These are phyloP conservation scores for Starmerella floricola DNA, from an alignment of 805 yeast species.

Conservation along the genomic window DNA sequence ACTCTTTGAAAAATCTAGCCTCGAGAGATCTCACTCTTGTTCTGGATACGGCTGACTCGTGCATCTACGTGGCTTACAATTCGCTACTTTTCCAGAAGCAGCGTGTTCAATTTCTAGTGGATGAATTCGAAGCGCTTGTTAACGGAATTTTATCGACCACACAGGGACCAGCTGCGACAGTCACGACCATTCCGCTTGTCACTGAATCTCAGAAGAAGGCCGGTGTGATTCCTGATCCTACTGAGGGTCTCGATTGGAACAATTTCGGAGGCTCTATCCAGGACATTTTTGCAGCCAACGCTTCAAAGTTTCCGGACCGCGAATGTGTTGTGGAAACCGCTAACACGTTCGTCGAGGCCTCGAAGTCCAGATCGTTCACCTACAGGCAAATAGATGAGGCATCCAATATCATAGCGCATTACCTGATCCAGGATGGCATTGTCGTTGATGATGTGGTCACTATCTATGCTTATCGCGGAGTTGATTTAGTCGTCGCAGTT, in stretches of 20 bases:
- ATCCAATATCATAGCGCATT: constrained; percentile 85
- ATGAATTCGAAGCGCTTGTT: constrained; percentile 40
- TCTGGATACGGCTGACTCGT: constrained; percentile 38
- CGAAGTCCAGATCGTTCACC: constrained; percentile 58
- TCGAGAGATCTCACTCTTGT: constrained; percentile 34
- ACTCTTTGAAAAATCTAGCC: constrained; percentile 22
- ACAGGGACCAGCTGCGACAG: constrained; percentile 19
- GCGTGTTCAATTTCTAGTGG: constrained; percentile 57
- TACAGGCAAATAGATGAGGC: constrained; percentile 85
- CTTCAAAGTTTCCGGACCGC: constrained; percentile 71
- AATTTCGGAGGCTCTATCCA: constrained; percentile 92
- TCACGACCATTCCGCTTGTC: constrained; percentile 54
- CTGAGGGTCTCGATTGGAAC: constrained; percentile 74
- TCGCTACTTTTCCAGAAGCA: constrained; percentile 57
- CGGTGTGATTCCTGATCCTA: constrained; percentile 72
- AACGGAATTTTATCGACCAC: background rate
- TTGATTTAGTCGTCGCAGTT: constrained; percentile 90
- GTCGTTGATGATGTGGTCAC: constrained; percentile 87
- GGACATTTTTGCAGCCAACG: constrained; percentile 83
- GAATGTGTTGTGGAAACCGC: constrained; percentile 89
- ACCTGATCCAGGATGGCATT: constrained; percentile 68
- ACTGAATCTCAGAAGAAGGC: constrained; percentile 46
- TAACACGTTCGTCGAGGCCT: constrained; percentile 35
- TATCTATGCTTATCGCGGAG: constrained; percentile 97
- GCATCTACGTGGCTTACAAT: constrained; percentile 47